Percentiles rank a stretch among this genome's conserved stretches.
Evolutionary conservation across 257 asterid genomes (phyloP).

Genomic region (Prunella vulgaris): DNA sequence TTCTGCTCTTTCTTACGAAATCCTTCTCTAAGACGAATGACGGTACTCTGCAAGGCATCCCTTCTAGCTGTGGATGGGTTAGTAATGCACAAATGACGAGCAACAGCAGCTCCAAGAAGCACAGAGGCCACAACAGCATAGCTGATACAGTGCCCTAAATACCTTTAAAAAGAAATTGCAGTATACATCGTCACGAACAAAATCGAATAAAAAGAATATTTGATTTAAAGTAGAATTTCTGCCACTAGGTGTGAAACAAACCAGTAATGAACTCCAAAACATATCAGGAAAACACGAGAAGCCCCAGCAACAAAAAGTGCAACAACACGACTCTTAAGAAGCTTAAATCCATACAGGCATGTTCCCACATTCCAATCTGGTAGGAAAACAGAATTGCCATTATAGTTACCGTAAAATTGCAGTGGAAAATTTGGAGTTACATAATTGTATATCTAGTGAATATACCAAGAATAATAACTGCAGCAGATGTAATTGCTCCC

Average conservation of each 20-base stretch:
- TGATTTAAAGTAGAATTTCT: not conserved
- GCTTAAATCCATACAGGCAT: constrained; percentile 92
- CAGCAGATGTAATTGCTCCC: constrained; percentile 95
- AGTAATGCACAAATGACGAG: constrained; percentile 82
- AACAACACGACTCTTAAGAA: constrained; percentile 82
- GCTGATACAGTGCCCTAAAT: constrained; percentile 93
- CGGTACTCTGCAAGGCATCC: constrained; percentile 95
- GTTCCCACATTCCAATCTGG: constrained; percentile 99
- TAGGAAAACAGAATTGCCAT: constrained; percentile 16
- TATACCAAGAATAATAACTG: constrained; percentile 92
- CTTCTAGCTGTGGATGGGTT: constrained; percentile 94
- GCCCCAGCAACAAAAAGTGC: constrained; percentile 91
- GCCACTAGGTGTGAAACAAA: constrained; percentile 30
- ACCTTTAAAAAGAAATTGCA: constrained; percentile 49
- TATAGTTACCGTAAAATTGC: constrained; percentile 6
- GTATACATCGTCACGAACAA: not conserved
- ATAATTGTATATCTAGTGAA: constrained; percentile 11
- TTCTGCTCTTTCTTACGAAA: constrained; percentile 85
- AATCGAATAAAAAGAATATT: not conserved
- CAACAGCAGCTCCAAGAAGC: constrained; percentile 94
- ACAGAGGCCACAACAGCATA: constrained; percentile 97
- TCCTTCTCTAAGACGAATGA: constrained; percentile 93
- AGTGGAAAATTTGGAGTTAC: constrained; percentile 10
- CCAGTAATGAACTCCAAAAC: constrained; percentile 99
- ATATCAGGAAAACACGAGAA: constrained; percentile 89